These are phyloP conservation scores for Aspergillus sp. DNA, from an alignment of 2,329 filamentous ascomycete genomes.

Conservation along the genomic window DNA sequence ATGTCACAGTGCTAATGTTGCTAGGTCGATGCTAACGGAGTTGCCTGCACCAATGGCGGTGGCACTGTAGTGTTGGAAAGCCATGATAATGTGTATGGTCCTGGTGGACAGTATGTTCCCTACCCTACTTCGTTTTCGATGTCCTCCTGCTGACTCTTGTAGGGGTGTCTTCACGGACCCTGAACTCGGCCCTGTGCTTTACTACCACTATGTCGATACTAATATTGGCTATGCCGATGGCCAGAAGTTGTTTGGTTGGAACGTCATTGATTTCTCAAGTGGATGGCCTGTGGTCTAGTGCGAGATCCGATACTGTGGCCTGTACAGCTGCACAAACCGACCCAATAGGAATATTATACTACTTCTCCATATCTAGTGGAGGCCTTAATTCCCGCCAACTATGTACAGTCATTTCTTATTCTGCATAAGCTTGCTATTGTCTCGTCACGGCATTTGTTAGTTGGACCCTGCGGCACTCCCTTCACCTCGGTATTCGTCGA, in stretches of 20 bases:
- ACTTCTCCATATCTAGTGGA: too few relatives aligned
- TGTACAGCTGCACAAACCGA: too few relatives aligned
- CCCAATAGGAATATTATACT: too few relatives aligned
- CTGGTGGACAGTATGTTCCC: conserved; percentile 61
- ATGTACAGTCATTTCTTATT: too few relatives aligned
- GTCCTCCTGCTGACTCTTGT: neutral
- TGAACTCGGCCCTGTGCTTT: conserved; percentile 51
- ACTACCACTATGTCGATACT: conserved; percentile 60
- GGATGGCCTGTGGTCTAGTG: conserved; percentile 41
- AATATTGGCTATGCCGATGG: conserved; percentile 50
- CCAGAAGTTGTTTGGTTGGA: conserved; percentile 45
- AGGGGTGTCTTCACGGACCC: conserved; percentile 27
- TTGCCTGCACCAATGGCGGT: conserved; percentile 54
- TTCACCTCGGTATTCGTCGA: neutral
- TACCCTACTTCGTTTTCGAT: neutral
- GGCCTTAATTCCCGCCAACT: too few relatives aligned
- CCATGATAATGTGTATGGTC: conserved; percentile 62
- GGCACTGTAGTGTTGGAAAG: conserved; percentile 61
- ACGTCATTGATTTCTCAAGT: conserved; percentile 36
- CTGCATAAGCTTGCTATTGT: neutral
- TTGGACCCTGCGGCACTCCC: neutral
- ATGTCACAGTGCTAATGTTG: too few relatives aligned
- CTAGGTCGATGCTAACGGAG: conserved; percentile 53
- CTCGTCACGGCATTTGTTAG: neutral
- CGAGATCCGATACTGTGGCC: neutral